These are phyloP conservation scores for Pichia sp. DNA, from an alignment of 1,139 yeast genomes.

Conservation along the genomic window DNA sequence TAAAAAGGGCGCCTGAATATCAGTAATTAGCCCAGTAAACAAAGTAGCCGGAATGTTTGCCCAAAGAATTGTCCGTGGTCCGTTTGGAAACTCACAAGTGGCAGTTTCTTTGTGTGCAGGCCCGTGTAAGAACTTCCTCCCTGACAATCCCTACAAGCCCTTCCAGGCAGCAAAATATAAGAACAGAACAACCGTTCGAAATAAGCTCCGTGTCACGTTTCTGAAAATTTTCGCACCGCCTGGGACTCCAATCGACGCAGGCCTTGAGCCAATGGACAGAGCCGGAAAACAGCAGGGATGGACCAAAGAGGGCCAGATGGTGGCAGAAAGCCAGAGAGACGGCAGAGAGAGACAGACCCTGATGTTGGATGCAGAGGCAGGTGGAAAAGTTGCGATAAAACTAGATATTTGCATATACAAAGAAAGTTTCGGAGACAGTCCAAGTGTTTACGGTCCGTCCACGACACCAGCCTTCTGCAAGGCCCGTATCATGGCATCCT, in stretches of 20 bases:
- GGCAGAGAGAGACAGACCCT: too few species aligned
- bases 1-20: neutral
- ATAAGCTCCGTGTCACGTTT: neutral
- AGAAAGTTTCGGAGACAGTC: too few species aligned
- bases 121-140: neutral
- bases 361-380: too few species aligned
- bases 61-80: neutral
- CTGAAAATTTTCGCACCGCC: neutral
- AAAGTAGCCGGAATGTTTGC: neutral
- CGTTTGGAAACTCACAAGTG: neutral
- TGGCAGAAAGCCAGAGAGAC: too few species aligned
- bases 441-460: too few species aligned
- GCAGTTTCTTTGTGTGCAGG: neutral
- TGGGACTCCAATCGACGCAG: neutral
- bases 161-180: neutral
- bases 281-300: neutral
- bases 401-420: too few species aligned
- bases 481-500: slow-evolving; percentile 76
- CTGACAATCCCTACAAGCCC: neutral
- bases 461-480: slow-evolving; percentile 41
- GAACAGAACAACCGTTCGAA: neutral
- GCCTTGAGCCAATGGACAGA: neutral
- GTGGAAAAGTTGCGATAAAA: too few species aligned
- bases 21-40: neutral
- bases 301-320: too few species aligned